Evolutionary conservation across 1,284 basidiomycete species (phyloP), one percentile per base, ranked within the genome.

Genomic region (Veloboletus limbatus): DNA sequence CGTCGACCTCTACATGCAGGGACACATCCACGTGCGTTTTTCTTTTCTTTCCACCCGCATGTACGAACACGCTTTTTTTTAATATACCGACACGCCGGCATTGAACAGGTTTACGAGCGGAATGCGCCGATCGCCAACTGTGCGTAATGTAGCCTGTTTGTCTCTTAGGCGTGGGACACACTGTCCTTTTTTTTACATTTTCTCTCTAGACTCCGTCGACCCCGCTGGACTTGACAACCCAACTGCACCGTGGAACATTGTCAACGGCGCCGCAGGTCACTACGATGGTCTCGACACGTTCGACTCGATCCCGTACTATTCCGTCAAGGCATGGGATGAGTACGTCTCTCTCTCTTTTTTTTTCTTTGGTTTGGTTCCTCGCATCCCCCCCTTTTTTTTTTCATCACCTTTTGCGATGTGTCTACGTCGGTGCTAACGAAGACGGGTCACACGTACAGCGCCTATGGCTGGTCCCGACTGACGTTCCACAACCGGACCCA

Each of bases 401-500:
- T n/a, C n/a, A n/a, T n/a, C n/a, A n/a, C 5, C 9, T n/a, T 28
- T 10, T 18, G 3, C 14, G 8, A 17, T n/a, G 11, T n/a, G 11
- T 7, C 10, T 20, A 30, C 22, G 10, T 22, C 18, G 3, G 6
- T 14, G 7, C 39, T 57, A 22, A 57, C 22, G 22, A 42, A 4
- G 22, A 21, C 2, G 13, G 0, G 6, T 20, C 21, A 8, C 21
- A 8, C 10, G 2, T 10, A 24, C 30, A 65, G 59, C 8, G 22
- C 52, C 1, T 65, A 65, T 16, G 59, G 59, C 17, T 65, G 60
- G 59, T 65, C 62, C 14, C 54, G 58, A 24, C 33, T 65, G 31
- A 65, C 52, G 24, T 60, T 62, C 51, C 63, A 65, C 46, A 65
- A 63, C 24, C 48, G 54, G 20, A 62, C 60, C 5, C 60, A 62